Percentiles rank a stretch among this genome's conserved stretches.
phyloP scores from a whole-genome alignment of 1,139 yeast species.

The Debaryomycetaceae sp. region DNA sequence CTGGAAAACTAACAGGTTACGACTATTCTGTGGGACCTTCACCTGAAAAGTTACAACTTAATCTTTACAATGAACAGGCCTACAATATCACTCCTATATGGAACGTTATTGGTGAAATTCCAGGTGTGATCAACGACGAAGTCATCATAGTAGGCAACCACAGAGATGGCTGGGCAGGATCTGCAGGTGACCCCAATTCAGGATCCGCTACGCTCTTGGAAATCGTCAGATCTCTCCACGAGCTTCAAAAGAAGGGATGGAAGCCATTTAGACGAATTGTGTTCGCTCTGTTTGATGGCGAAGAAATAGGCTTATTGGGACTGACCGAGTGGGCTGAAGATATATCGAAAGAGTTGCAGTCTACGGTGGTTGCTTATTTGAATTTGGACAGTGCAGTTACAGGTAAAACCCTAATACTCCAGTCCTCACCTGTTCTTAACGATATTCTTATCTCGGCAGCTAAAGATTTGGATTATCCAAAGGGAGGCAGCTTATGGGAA shows the following conservation, averaged over 20 bases:
- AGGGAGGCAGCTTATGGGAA: constrained; percentile 16
- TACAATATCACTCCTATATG: constrained; percentile 55
- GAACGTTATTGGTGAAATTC: constrained; percentile 56
- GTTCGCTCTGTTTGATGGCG: constrained; percentile 74
- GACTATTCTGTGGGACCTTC: constrained; percentile 61
- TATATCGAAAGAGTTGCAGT: constrained; percentile 36
- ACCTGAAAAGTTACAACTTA: constrained; percentile 23
- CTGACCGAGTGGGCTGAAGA: constrained; percentile 71
- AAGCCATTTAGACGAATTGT: constrained; percentile 58
- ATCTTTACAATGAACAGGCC: constrained; percentile 54
- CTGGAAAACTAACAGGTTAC: constrained; percentile 44
- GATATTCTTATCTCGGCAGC: constrained; percentile 37
- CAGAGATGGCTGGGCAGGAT: constrained; percentile 72
- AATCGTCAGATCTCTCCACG: constrained; percentile 52
- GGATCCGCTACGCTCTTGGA: constrained; percentile 62
- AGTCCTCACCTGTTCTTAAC: constrained; percentile 53
- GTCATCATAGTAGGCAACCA: constrained; percentile 65
- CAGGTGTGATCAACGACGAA: constrained; percentile 50
- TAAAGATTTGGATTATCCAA: constrained; percentile 27
- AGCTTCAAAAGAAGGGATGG: constrained; percentile 47
- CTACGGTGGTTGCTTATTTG: constrained; percentile 54
- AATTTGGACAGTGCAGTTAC: constrained; percentile 61
- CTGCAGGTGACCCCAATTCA: constrained; percentile 70
- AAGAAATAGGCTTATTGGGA: constrained; percentile 65
- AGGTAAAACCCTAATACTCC: constrained; percentile 45